Conservation (phyloP, 177 flowering plant genomes). For the Vitis hybrid region DNA sequence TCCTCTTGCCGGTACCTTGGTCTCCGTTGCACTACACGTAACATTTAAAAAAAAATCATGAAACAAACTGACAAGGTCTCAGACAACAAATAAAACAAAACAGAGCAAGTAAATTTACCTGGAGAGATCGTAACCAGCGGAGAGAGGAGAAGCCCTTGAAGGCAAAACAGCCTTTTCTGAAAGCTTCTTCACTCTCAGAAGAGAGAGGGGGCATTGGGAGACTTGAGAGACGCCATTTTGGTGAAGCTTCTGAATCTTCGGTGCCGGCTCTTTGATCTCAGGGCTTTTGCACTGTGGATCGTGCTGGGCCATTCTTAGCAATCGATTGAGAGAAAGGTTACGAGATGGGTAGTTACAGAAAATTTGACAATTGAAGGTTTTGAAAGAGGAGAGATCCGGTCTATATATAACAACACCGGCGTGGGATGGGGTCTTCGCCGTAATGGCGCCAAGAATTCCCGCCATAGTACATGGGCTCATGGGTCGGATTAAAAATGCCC, state of each 20-base stretch:
- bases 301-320: slow-evolving; percentile 17
- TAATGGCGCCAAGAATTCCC: slow-evolving; percentile 32
- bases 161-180: slow-evolving; percentile 61
- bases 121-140: slow-evolving; percentile 79
- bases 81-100: not conserved
- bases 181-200: slow-evolving; percentile 51
- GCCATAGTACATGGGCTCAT: slow-evolving; percentile 10
- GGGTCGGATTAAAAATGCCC: too few species aligned
- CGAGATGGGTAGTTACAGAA: not conserved
- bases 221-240: slow-evolving; percentile 22
- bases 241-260: slow-evolving; percentile 37
- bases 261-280: slow-evolving; percentile 38
- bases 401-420: slow-evolving; percentile 10
- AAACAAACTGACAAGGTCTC: too few species aligned
- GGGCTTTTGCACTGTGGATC: slow-evolving; percentile 9
- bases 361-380: not conserved
- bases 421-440: not conserved
- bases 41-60: not conserved
- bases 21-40: slow-evolving; percentile 51
- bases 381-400: not conserved
- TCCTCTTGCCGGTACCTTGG: slow-evolving; percentile 79
- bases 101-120: slow-evolving; percentile 23
- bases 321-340: too few species aligned
- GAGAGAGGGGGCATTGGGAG: not conserved
- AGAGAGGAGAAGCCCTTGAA: slow-evolving; percentile 49